Conservation (phyloP, 495 filamentous ascomycete species). For the Chaetomidium leptoderma region DNA sequence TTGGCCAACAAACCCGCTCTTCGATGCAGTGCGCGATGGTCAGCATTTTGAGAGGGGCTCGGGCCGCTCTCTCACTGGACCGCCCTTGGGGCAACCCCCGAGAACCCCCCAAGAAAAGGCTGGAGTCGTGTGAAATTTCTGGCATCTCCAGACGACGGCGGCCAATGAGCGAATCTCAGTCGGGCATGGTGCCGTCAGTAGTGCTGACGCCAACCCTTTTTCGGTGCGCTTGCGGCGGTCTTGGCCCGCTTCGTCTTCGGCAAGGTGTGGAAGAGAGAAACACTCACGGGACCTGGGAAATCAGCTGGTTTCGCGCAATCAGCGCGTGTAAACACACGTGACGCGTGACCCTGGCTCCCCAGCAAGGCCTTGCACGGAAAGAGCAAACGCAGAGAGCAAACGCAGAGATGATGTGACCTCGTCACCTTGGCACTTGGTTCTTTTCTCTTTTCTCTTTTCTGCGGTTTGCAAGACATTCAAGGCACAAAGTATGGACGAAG, state of each 20-base stretch:
- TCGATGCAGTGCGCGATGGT: background rate
- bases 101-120: no score
- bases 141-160: background rate
- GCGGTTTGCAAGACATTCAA: no score
- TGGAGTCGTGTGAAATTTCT: background rate
- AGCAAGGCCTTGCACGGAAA: no score
- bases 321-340: background rate
- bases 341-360: no score
- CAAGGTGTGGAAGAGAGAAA: background rate
- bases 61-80: no score
- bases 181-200: background rate
- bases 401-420: no score
- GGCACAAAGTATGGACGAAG: no score
- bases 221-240: background rate
- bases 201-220: slow-evolving; percentile 7
- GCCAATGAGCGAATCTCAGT: background rate
- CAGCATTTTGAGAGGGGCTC: slow-evolving; percentile 2
- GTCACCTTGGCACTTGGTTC: no score
- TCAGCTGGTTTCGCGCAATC: background rate
- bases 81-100: background rate
- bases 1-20: background rate
- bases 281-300: background rate
- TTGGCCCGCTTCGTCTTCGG: background rate
- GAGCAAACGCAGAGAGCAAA: no score
- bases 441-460: no score